Evolutionary conservation across 768 basidiomycete species (phyloP), one percentile per base, ranked within the genome.

Genomic region (Holtermannia corniformis): DNA sequence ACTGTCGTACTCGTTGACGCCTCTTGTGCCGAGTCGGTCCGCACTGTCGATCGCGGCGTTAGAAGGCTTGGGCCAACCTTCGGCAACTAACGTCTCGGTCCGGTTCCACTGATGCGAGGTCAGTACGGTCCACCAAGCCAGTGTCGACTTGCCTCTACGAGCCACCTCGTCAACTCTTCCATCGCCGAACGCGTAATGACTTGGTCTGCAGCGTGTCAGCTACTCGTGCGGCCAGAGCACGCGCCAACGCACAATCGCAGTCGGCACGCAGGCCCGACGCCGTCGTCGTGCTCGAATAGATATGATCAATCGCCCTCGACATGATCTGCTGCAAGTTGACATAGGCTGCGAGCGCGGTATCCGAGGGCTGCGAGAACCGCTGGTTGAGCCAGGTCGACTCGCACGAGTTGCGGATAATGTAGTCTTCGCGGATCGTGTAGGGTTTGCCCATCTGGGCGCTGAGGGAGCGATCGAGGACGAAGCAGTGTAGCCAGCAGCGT

Each of bases 391-490:
- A 99, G 32, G 78, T 77, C 22, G 76, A 70, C 14, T 84, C 82
- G 43, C 64, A 70, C 14, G 64, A 65, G 72, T 87, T 84, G 1
- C 91, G 83, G 61, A 96, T 88, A 66, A 96, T 86, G 64, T 79
- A 88, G 70, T 99, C 93, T 73, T 96, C 93, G 67, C 85, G 83
- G 60, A 96, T 84, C 2, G 84, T 82, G 66, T 87, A 82, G 3
- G 93, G 93, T 74, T 95, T 96, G 42, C 92, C 92, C 89, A 96
- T 89, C 67, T 90, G 91, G 0, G 92, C 87, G 60, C 89, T 87
- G 54, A 85, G 79, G 62, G 90, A 93, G 56, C 89, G 79, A 69
- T 96, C 92, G 27, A 95, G 77, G 65, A 87, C 87, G 74, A 84
- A 90, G 68, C 87, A 91, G 47, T 86, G 72, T 47, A 95, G 76